These are phyloP conservation scores for Sclerotinia minor DNA, from an alignment of 2,329 filamentous ascomycete genomes.

Conservation along the genomic window DNA sequence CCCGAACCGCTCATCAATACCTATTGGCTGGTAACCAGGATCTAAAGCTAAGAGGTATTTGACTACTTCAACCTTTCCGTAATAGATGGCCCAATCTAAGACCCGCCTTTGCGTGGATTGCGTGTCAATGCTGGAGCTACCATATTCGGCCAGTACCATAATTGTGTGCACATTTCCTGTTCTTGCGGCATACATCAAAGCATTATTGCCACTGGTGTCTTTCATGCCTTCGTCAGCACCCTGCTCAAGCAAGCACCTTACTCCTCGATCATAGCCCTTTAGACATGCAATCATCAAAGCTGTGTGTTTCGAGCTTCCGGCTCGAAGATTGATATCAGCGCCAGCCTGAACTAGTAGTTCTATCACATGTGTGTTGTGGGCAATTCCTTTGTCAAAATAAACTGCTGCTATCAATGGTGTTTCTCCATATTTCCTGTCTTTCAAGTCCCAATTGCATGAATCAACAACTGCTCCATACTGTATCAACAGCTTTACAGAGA, in stretches of 20 bases:
- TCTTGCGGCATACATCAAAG: constrained; percentile 23
- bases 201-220: constrained; percentile 19
- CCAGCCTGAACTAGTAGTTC: constrained; percentile 23
- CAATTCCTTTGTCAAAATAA: constrained; percentile 23
- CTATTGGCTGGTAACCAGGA: constrained; percentile 14
- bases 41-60: constrained; percentile 15
- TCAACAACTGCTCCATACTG: constrained; percentile 16
- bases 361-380: constrained; percentile 22
- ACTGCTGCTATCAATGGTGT: constrained; percentile 24
- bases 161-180: constrained; percentile 16
- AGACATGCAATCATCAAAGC: constrained; percentile 22
- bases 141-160: constrained; percentile 18
- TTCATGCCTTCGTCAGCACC: constrained; percentile 12
- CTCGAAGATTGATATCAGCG: constrained; percentile 18
- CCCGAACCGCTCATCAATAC: constrained; percentile 9
- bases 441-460: constrained; percentile 22
- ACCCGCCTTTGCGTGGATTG: constrained; percentile 18
- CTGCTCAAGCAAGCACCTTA: constrained; percentile 21
- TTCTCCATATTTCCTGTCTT: constrained; percentile 24
- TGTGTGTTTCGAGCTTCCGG: constrained; percentile 15
- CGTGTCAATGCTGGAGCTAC: not conserved
- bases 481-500: constrained; percentile 18
- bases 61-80: constrained; percentile 20
- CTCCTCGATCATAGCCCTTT: constrained; percentile 21
- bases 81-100: constrained; percentile 22